Percentiles rank a stretch among this genome's conserved stretches.
Evolutionary conservation across 257 asterid species (phyloP).

Genomic region (Rhazya stricta): DNA sequence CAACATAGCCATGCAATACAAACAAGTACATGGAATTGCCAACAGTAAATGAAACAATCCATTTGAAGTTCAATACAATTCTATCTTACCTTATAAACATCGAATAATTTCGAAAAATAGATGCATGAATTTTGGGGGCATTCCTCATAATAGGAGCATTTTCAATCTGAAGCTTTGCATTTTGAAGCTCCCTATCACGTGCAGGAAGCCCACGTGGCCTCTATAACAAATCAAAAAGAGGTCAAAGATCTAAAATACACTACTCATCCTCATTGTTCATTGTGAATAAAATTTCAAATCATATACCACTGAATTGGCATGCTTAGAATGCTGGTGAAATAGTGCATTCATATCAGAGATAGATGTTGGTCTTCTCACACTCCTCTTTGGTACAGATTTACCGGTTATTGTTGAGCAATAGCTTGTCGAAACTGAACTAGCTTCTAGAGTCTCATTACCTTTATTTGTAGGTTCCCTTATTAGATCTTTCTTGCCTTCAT

Average conservation of each 20-base stretch:
- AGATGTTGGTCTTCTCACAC: slow-evolving; percentile 28
- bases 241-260: slow-evolving; percentile 15
- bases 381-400: slow-evolving; percentile 21
- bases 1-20: not conserved
- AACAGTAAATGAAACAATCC: not conserved
- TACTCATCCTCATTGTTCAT: slow-evolving; percentile 1
- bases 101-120: slow-evolving; percentile 52
- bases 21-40: not conserved
- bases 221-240: slow-evolving; percentile 31
- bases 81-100: slow-evolving; percentile 41
- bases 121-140: slow-evolving; percentile 31
- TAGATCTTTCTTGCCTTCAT: slow-evolving; percentile 10
- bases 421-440: slow-evolving; percentile 20
- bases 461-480: not conserved
- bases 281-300: slow-evolving; percentile 12
- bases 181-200: slow-evolving; percentile 43
- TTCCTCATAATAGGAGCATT: slow-evolving; percentile 37
- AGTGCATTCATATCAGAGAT: slow-evolving; percentile 43
- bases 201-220: slow-evolving; percentile 37
- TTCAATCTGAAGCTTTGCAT: slow-evolving; percentile 39
- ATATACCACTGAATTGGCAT: slow-evolving; percentile 34
- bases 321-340: slow-evolving; percentile 26
- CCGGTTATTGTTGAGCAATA: slow-evolving; percentile 19
- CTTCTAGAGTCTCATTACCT: slow-evolving; percentile 14
- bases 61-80: not conserved